Base-by-base conservation (phyloP, 2,329 filamentous ascomycete species). In the Aurifilum marmelostoma region DNA sequence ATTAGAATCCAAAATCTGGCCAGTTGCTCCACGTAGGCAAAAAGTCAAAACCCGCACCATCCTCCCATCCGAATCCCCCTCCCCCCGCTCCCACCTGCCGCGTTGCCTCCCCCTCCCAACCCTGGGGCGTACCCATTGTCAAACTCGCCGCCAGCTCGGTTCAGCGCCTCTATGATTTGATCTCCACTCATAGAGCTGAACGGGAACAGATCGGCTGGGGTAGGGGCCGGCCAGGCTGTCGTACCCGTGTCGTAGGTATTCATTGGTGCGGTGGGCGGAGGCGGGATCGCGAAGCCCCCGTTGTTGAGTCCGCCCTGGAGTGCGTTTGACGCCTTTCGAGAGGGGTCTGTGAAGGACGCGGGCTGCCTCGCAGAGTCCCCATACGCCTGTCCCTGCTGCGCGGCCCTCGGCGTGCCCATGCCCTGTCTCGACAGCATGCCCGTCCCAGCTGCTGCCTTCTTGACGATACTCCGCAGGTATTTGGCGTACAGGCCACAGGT, bases 161-260 rank as follows among this genome's bases (percentile, higher is more conserved):
- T 90, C 37, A 91, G 83, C 5, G 89, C 87, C 72, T 91, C 88
- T 6, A 88, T 83, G 61, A 91, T 89, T 75, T 92, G 88, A 69
- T 90, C 85, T 68, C 90, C 88, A 0, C 89, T 91, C 89, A 92
- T 92, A 41, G 88, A 82, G 2, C 88, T 91, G 75, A 91, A 90
- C 32, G 88, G 87, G 29, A 91, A 74, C 5, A 86, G 82, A 70
- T 87, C 84, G 7, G 69, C 62, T 0, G 82, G 75, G 82, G 83
- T 85, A 11, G 83, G 69, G 6, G 77, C 71, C 24, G 76, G 69
- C 67, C 68, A 76, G 21, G 75, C 72, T 8, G 16, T 75, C 66
- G 12, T 77, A 75, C 11, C 73, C 71, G 16, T 74, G 67, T 52
- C 73, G 66, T 21, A 76, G 68, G 56, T 75, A 41, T 6, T 74